phyloP scores from a whole-genome alignment of 2,329 filamentous ascomycete species.

The Apiospora pterosperma region DNA sequence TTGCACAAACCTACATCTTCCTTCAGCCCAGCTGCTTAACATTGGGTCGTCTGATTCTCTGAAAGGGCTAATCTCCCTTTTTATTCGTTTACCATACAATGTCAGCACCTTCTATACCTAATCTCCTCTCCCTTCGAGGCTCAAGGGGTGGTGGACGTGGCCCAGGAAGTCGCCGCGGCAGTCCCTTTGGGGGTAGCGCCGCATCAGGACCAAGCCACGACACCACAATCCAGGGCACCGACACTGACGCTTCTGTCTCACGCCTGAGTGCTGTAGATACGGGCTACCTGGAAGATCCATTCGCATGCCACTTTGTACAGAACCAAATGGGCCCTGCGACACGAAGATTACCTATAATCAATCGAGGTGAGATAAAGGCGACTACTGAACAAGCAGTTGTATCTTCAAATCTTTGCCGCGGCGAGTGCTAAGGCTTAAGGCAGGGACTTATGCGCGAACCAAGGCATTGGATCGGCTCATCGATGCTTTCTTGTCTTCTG shows the following conservation, averaged over 20 bases:
- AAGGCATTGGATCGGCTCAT: conserved; percentile 78
- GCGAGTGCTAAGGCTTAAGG: conserved; percentile 19
- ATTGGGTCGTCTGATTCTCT: too few species aligned
- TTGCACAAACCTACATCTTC: conserved; percentile 6
- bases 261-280: conserved; percentile 82
- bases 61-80: background rate
- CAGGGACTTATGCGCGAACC: conserved; percentile 91
- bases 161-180: conserved; percentile 24
- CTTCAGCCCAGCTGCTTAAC: background rate
- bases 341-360: conserved; percentile 84
- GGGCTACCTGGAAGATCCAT: conserved; percentile 82
- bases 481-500: conserved; percentile 59
- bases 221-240: conserved; percentile 78
- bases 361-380: conserved; percentile 63
- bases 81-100: conserved; percentile 39
- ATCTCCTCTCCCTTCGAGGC: conserved; percentile 61
- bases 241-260: conserved; percentile 86
- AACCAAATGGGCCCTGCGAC: conserved; percentile 39
- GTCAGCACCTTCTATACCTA: conserved; percentile 74
- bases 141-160: conserved; percentile 42
- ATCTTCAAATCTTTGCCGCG: conserved; percentile 8
- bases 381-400: background rate
- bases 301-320: conserved; percentile 67
- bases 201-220: conserved; percentile 53
- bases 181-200: conserved; percentile 9